Conservation (phyloP, 2,329 filamentous ascomycete genomes). For the Lachnellula willkommii region DNA sequence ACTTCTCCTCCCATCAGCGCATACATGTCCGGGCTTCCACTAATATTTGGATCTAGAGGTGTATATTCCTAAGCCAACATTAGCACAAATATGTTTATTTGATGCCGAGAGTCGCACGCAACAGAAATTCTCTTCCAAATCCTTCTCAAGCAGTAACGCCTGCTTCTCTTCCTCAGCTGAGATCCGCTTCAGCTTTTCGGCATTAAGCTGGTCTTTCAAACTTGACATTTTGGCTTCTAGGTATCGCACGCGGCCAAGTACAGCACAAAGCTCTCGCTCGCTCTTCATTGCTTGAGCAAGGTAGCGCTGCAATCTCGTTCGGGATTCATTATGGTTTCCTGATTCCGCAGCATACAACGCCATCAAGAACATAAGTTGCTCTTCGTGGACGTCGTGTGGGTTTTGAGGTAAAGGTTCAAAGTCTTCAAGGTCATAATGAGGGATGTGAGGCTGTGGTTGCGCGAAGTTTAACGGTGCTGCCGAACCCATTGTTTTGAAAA, state of each 20-base stretch:
- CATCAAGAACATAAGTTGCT: background rate
- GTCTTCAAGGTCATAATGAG: background rate
- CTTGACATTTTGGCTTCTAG: background rate
- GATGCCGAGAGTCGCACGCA: background rate
- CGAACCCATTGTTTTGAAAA: no score
- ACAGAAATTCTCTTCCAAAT: background rate
- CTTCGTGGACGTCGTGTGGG: background rate
- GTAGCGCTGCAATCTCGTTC: no score
- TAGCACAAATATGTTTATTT: background rate
- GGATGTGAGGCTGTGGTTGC: background rate
- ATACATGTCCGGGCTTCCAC: background rate
- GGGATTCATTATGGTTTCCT: background rate
- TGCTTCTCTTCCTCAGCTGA: background rate
- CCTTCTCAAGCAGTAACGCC: background rate
- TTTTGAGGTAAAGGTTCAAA: background rate
- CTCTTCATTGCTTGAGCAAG: background rate
- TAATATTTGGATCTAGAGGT: background rate
- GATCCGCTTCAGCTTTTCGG: background rate
- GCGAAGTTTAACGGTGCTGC: background rate
- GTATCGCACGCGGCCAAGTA: background rate
- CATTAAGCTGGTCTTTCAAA: background rate
- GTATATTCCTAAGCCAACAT: background rate
- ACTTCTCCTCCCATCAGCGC: background rate
- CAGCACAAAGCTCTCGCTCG: background rate
- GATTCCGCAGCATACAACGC: background rate